Percentiles rank a stretch among this genome's conserved stretches.
Evolutionary conservation across 306 rosid species (phyloP).

Genomic region (Mucuna pruriens): DNA sequence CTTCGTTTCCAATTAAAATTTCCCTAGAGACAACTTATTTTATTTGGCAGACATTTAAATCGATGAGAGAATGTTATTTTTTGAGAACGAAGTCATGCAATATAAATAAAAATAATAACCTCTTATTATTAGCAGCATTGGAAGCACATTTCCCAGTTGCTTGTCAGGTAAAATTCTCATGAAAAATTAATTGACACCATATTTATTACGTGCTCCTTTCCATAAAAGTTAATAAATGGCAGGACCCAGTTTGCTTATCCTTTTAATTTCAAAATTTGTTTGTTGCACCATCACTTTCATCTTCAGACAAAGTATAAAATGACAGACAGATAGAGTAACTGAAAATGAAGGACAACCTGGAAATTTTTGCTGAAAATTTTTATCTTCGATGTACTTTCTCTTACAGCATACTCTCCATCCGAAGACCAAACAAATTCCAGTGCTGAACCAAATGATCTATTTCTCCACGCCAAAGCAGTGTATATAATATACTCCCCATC

Average conservation of each 20-base stretch:
- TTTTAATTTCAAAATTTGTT: slow-evolving; percentile 25
- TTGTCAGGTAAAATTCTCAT: slow-evolving; percentile 31
- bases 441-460: slow-evolving; percentile 97
- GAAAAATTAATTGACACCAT: slow-evolving; percentile 27
- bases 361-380: slow-evolving; percentile 91
- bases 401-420: slow-evolving; percentile 94
- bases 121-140: not conserved
- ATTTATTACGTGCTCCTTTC: slow-evolving; percentile 13
- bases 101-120: not conserved
- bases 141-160: slow-evolving; percentile 8
- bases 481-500: slow-evolving; percentile 98
- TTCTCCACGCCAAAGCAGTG: slow-evolving; percentile 99
- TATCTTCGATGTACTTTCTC: slow-evolving; percentile 97
- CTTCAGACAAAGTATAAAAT: slow-evolving; percentile 25
- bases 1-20: slow-evolving; percentile 15
- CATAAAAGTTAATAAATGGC: slow-evolving; percentile 15
- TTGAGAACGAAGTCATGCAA: slow-evolving; percentile 24
- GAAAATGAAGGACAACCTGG: slow-evolving; percentile 66
- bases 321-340: not conserved
- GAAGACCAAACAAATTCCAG: slow-evolving; percentile 95
- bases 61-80: slow-evolving; percentile 4
- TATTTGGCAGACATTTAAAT: slow-evolving; percentile 18
- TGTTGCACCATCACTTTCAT: slow-evolving; percentile 19
- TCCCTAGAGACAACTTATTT: slow-evolving; percentile 17
- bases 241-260: not conserved